A percentile compares a stretch with the other conserved stretches of the same genome.
Evolutionary conservation across 2,329 filamentous ascomycete species (phyloP).

Genomic region (Phaeophleospora eucalypticola): DNA sequence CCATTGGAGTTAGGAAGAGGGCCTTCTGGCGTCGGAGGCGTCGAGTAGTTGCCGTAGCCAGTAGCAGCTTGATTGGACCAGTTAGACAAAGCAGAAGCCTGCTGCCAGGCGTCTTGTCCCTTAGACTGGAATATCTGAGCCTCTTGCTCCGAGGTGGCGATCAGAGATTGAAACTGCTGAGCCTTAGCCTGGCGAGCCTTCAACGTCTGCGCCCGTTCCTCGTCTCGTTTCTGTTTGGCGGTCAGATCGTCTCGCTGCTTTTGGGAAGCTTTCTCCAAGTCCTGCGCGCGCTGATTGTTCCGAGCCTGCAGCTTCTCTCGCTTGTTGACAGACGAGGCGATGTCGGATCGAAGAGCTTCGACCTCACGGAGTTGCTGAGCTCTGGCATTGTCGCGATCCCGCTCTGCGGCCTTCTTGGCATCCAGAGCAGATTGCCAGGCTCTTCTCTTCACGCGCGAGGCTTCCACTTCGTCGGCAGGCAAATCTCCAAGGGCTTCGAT

Average conservation of each 20-base stretch:
- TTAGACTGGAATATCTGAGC: slow-evolving; percentile 38
- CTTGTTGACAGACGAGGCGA: slow-evolving; percentile 60
- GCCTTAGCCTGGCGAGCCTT: slow-evolving; percentile 37
- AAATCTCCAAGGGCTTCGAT: slow-evolving; percentile 62
- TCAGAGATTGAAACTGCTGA: slow-evolving; percentile 36
- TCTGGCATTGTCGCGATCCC: slow-evolving; percentile 61
- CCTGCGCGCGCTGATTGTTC: slow-evolving; percentile 67
- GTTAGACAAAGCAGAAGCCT: slow-evolving; percentile 29
- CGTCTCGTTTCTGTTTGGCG: slow-evolving; percentile 32
- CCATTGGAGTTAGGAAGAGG: slow-evolving; percentile 50
- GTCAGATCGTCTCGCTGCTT: slow-evolving; percentile 56
- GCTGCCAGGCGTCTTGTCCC: slow-evolving; percentile 37
- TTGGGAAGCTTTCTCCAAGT: slow-evolving; percentile 65
- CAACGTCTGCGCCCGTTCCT: slow-evolving; percentile 26
- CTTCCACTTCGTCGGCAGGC: slow-evolving; percentile 58
- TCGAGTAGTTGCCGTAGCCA: slow-evolving; percentile 29
- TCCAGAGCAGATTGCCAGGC: slow-evolving; percentile 54
- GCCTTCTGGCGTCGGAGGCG: slow-evolving; percentile 57
- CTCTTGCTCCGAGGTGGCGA: slow-evolving; percentile 36
- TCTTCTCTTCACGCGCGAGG: slow-evolving; percentile 56
- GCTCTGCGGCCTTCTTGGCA: slow-evolving; percentile 47
- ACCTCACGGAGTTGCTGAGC: slow-evolving; percentile 59
- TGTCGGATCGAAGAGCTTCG: slow-evolving; percentile 61
- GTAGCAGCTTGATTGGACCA: slow-evolving; percentile 24
- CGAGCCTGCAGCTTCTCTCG: slow-evolving; percentile 68